Percentiles rank a stretch among this genome's conserved stretches.
phyloP scores from a whole-genome alignment of 2,329 filamentous ascomycete genomes.

The Fusarium irregulare region DNA sequence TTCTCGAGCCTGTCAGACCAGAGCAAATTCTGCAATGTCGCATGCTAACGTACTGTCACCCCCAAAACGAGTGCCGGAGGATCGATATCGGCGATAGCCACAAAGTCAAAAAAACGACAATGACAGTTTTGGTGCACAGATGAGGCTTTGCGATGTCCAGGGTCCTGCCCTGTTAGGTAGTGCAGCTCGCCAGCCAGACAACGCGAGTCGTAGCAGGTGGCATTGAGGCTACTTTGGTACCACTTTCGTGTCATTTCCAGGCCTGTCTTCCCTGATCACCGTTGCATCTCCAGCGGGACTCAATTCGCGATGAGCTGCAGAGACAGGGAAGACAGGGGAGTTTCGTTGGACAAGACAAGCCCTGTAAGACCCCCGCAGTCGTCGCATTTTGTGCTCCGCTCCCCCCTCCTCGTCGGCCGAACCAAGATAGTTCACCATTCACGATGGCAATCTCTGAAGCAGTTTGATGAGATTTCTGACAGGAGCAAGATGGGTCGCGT shows the following conservation, averaged over 20 bases:
- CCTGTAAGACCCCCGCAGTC: conserved; percentile 26
- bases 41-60: conserved; percentile 12
- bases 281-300: conserved; percentile 39
- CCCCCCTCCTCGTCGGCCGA: conserved; percentile 38
- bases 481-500: conserved; percentile 4
- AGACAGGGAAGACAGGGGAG: conserved; percentile 15
- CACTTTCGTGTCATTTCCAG: conserved; percentile 36
- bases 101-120: conserved; percentile 25
- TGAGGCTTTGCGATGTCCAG: conserved; percentile 32
- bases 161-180: conserved; percentile 39
- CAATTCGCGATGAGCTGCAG: conserved; percentile 38
- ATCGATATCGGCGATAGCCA: conserved; percentile 30
- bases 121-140: conserved; percentile 12
- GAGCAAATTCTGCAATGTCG: conserved; percentile 20
- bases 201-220: conserved; percentile 34
- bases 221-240: conserved; percentile 14
- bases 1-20: conserved; percentile 14
- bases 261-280: conserved; percentile 37
- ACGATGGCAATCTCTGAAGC: conserved; percentile 24
- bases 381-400: conserved; percentile 36
- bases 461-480: background rate
- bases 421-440: conserved; percentile 26
- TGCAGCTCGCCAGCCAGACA: conserved; percentile 17
- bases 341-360: conserved; percentile 29
- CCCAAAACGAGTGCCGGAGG: conserved; percentile 16